Evolutionary conservation across 768 basidiomycete genomes (phyloP), one percentile per base, ranked within the genome.

Genomic region (Brasilioporus rufonigricans): DNA sequence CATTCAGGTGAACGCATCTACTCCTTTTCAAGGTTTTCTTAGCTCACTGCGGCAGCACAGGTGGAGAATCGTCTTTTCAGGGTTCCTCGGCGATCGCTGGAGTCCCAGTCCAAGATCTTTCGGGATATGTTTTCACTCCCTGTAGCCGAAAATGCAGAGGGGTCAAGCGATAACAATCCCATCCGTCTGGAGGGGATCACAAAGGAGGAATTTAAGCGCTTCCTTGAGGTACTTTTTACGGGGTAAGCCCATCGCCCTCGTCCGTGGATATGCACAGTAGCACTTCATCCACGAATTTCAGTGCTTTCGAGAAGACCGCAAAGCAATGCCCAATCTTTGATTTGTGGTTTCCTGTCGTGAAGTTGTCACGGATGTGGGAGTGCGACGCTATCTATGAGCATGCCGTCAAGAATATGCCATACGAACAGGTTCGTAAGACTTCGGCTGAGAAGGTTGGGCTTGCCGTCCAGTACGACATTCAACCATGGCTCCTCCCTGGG

Each of bases 331-430:
- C 54, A 40, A 11, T n/a, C 19, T 53, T 52, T 44, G 64, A 68
- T 8, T 66, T 67, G 47, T 77, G 77, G 79, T 58, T 71, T 16
- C 67, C 73, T 0, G 68, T 74, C 21, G 59, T 76, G n/a, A 73
- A 73, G 56, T 61, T 78, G 21, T 62, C 77, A 7, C 70, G 60
- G 7, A 71, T 74, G 62, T 78, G 77, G 74, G 60, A 64, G 39
- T 74, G 75, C 47, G 55, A 63, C 19, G 46, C 54, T 14, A 46
- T 76, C 29, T 66, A 73, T 32, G 49, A 58, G 18, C 54, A 63
- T 32, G 73, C 74, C 5, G 62, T 74, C 16, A 16, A 66, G 5
- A 52, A 59, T 2, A 61, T 79, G 50, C 56, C 64, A 19, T 67
- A 57, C 52, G 14, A 18, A 10, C 31, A 32, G 12, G 27, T 55